Evolutionary conservation across 2,329 filamentous ascomycete genomes (phyloP), one percentile per base, ranked within the genome.

Genomic region (Cladosporium austrohemisphaericum): DNA sequence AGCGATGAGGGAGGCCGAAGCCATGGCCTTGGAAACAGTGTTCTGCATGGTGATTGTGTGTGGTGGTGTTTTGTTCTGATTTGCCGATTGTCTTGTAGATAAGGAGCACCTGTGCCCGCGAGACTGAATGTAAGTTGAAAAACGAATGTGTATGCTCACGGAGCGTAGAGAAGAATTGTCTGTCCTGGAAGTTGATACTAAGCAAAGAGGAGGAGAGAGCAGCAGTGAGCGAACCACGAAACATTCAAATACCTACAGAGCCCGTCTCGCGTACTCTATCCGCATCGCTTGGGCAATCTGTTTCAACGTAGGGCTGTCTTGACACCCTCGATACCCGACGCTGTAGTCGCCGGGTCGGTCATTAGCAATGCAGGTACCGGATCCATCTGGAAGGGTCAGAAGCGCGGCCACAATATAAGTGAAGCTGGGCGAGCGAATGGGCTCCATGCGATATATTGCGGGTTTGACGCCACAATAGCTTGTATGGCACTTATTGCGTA

Each of bases 1-100:
- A 52, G 71, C 68, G 57, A 71, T 59, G 31, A 77, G 61, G 59
- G 68, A 66, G 56, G 72, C 68, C 46, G 46, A 40, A 36, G 46
- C 46, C 46, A 43, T 35, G 32, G 31, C 37, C 23, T 35, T 41
- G 32, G 46, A 49, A 19, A 32, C 29, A 29, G 46, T 41, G 46
- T 41, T 36, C 46, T 49, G 38, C 46, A 49, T 49, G 13, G 14
- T 49, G 45, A 26, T 6, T 4, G 13, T 28, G 37, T 23, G 10
- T 18, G 43, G 29, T 35, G 32, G 13, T 8, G 11, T 11, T 35
- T 35, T 36, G 19, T 28, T 38, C 11, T 38, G 41, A 23, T 31
- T 37, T 37, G 10, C 37, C 19, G 20, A 23, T 45, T 35, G 41
- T 19, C n/a, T 47, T 23, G 19, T 14, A 33, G 28, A 16, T 38